Evolutionary conservation across 179 eudicot genomes (phyloP).

Genomic region (Monotropa hypopitys): DNA sequence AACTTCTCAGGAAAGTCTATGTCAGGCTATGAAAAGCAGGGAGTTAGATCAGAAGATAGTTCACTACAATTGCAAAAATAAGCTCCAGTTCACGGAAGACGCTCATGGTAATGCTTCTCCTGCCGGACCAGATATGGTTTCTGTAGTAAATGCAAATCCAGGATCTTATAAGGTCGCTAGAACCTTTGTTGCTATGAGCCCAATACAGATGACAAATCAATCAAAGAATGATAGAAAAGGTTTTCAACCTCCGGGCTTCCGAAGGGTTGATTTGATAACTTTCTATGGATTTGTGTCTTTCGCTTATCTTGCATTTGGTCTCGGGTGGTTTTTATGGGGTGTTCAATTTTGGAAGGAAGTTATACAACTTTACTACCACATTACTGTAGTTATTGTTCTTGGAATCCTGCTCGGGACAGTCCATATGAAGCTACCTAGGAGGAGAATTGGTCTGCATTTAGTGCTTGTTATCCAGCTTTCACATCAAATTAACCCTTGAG

Average conservation of each 20-base stretch:
- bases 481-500: no score
- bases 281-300: no score
- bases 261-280: no score
- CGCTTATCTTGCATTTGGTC: no score
- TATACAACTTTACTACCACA: no score
- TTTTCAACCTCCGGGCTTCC: slow-evolving; percentile 23
- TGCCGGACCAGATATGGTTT: slow-evolving; percentile 15
- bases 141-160: slow-evolving; percentile 13
- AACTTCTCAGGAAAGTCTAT: slow-evolving; percentile 54
- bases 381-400: no score
- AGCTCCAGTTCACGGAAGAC: slow-evolving; percentile 26
- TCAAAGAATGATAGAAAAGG: slow-evolving; percentile 22
- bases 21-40: slow-evolving; percentile 46
- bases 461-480: no score
- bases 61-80: slow-evolving; percentile 26
- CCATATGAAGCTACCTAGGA: no score
- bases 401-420: no score
- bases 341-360: no score
- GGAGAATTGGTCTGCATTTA: no score
- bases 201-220: slow-evolving; percentile 22
- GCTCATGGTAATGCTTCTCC: slow-evolving; percentile 18
- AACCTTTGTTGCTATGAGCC: slow-evolving; percentile 12
- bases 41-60: slow-evolving; percentile 22
- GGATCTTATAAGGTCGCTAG: slow-evolving; percentile 4
- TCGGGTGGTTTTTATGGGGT: no score